Conservation (phyloP, 345 rosid genomes). For the Hypericum androsaemum region DNA sequence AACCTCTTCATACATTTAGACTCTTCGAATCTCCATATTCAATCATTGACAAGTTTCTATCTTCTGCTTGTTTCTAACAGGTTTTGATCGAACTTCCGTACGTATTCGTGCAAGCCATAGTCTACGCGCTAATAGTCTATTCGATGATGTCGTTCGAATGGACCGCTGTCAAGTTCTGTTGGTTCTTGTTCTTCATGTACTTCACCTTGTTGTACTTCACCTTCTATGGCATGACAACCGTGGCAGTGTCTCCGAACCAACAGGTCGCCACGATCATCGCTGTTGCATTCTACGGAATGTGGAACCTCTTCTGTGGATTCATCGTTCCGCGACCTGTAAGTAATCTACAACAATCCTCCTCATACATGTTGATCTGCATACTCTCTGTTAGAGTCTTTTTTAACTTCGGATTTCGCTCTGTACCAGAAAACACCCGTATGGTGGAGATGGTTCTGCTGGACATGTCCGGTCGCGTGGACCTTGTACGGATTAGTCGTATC, state of each 20-base stretch:
- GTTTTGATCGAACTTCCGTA: constrained; percentile 1
- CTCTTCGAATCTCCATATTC: neutral
- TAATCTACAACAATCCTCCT: no score
- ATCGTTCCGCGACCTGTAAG: neutral
- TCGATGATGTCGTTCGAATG: neutral
- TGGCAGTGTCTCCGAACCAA: neutral
- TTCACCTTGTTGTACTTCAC: constrained; percentile 5
- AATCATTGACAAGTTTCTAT: neutral
- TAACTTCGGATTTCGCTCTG: neutral
- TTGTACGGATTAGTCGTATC: neutral
- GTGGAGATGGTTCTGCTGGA: constrained; percentile 5
- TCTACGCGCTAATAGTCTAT: neutral
- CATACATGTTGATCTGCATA: neutral
- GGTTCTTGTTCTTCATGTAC: constrained; percentile 2
- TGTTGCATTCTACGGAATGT: neutral
- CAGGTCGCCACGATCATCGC: neutral
- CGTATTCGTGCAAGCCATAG: constrained; percentile 1
- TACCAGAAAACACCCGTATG: neutral
- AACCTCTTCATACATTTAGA: no score
- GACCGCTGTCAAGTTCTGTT: neutral
- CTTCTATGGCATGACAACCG: neutral
- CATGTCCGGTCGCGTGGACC: constrained; percentile 1
- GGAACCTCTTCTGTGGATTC: constrained; percentile 1
- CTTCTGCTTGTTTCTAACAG: neutral
- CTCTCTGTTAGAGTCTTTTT: neutral